These are phyloP conservation scores for Proliferodiscus dingleyae DNA, from an alignment of 2,329 filamentous ascomycete species.

Conservation along the genomic window DNA sequence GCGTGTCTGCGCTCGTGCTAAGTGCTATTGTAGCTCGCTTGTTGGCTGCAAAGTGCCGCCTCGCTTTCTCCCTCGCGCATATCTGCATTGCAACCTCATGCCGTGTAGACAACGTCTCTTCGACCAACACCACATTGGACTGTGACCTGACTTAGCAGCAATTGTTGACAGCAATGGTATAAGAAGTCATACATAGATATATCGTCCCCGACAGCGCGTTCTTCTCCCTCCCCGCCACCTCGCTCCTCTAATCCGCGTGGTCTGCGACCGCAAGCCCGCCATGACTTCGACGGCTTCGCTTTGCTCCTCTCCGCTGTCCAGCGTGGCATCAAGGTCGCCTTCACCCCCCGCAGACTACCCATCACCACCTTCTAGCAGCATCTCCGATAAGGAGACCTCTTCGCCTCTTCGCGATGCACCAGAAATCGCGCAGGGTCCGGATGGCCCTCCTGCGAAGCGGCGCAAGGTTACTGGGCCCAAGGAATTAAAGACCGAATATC, in stretches of 20 bases:
- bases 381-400: slow-evolving; percentile 20
- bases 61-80: too few relatives aligned
- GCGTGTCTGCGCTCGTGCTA: too few relatives aligned
- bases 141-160: too few relatives aligned
- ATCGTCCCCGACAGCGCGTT: slow-evolving; percentile 2
- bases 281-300: slow-evolving; percentile 5
- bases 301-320: slow-evolving; percentile 32
- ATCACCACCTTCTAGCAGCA: slow-evolving; percentile 27
- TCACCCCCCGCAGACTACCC: slow-evolving; percentile 28
- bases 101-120: slow-evolving; percentile 4
- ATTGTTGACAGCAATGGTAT: slow-evolving; percentile 7
- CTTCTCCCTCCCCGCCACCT: neutral
- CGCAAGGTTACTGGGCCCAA: slow-evolving; percentile 60
- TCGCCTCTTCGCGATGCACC: slow-evolving; percentile 19
- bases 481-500: slow-evolving; percentile 73
- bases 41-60: too few relatives aligned
- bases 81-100: too few relatives aligned
- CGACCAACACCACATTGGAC: neutral
- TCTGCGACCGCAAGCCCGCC: neutral
- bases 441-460: slow-evolving; percentile 71
- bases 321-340: slow-evolving; percentile 33
- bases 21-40: too few relatives aligned
- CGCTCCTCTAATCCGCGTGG: slow-evolving; percentile 6
- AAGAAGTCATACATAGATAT: slow-evolving; percentile 1
- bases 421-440: slow-evolving; percentile 29